These are phyloP conservation scores for Glonium stellatum DNA, from an alignment of 495 filamentous ascomycete species.

Conservation along the genomic window DNA sequence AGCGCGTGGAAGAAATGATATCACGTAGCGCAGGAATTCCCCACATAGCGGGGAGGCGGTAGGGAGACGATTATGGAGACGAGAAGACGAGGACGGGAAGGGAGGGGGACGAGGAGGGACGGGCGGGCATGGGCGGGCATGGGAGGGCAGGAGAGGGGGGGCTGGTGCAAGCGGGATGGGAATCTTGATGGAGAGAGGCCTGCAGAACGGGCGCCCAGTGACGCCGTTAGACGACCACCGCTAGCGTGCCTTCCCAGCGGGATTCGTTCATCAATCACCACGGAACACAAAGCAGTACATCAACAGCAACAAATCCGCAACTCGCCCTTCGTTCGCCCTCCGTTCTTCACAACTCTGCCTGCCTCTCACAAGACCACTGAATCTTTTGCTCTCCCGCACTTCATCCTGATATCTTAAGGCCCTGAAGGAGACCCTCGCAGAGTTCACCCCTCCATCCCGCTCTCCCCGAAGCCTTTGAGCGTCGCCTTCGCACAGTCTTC, in stretches of 20 bases:
- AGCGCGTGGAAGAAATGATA: neutral
- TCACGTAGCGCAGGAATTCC: neutral
- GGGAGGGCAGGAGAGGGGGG: too few species aligned
- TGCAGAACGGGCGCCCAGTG: neutral
- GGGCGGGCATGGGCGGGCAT: too few species aligned
- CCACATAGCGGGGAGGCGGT: conserved; percentile 12
- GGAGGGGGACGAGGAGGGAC: too few species aligned
- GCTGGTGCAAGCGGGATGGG: conserved; percentile 28
- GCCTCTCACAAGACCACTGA: conserved; percentile 21
- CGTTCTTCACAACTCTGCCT: conserved; percentile 19
- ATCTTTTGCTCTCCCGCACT: conserved; percentile 3
- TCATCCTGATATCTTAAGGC: neutral
- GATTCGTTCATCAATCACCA: conserved; percentile 20
- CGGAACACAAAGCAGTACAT: conserved; percentile 26
- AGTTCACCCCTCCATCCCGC: conserved; percentile 20
- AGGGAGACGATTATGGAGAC: too few species aligned
- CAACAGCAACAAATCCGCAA: conserved; percentile 19
- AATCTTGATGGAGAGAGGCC: conserved; percentile 23
- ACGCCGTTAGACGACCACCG: neutral
- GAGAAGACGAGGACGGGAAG: too few species aligned
- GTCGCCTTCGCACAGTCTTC: conserved; percentile 11
- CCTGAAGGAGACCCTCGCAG: neutral
- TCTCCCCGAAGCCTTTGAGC: neutral
- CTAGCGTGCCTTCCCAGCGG: neutral
- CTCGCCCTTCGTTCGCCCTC: conserved; percentile 24